phyloP scores from a whole-genome alignment of 768 basidiomycete genomes.

The Lactifluus rugatus region DNA sequence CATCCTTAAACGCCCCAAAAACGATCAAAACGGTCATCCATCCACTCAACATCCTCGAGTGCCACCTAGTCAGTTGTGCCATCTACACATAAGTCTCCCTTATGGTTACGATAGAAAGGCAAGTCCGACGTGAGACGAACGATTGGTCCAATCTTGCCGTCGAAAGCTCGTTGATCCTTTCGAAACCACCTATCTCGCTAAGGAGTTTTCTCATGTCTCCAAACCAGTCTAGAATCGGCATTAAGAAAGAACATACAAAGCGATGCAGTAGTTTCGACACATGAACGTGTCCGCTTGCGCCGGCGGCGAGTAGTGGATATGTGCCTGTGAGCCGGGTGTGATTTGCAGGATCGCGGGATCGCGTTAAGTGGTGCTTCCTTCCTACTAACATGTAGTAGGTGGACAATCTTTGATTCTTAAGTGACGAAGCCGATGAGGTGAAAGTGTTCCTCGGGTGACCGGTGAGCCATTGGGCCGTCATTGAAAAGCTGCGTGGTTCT shows the following conservation, averaged over 20 bases:
- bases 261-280: neutral
- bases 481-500: too few relatives aligned
- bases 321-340: slow-evolving; percentile 58
- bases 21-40: too few relatives aligned
- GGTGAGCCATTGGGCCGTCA: too few relatives aligned
- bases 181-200: neutral
- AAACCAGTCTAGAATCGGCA: slow-evolving; percentile 1
- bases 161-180: neutral
- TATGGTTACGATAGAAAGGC: neutral
- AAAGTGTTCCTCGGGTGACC: too few relatives aligned
- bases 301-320: slow-evolving; percentile 47
- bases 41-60: too few relatives aligned
- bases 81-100: too few relatives aligned
- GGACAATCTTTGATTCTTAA: too few relatives aligned
- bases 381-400: too few relatives aligned
- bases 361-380: too few relatives aligned
- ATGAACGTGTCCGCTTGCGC: slow-evolving; percentile 12
- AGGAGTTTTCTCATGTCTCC: slow-evolving; percentile 2
- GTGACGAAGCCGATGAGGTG: too few relatives aligned
- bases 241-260: neutral
- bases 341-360: neutral
- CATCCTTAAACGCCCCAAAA: too few relatives aligned
- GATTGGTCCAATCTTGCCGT: neutral
- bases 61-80: too few relatives aligned
- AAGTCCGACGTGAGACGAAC: neutral